Evolutionary conservation across 2,329 filamentous ascomycete species (phyloP).

Genomic region (Venturia oleaginea): DNA sequence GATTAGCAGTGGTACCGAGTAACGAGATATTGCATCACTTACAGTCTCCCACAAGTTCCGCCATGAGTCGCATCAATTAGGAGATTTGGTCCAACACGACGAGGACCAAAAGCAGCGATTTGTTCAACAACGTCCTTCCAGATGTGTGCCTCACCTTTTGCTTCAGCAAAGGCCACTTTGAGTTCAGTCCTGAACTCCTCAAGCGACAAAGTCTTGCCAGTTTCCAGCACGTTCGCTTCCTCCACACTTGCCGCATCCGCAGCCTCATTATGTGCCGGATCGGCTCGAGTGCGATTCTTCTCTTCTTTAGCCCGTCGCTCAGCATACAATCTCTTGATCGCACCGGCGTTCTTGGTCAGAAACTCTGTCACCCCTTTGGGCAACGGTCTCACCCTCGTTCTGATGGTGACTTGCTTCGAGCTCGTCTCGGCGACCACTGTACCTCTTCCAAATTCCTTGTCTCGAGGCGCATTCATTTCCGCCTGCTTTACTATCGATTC

Average conservation of each 20-base stretch:
- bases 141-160: constrained; percentile 62
- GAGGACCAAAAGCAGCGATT: constrained; percentile 84
- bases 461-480: constrained; percentile 84
- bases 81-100: constrained; percentile 77
- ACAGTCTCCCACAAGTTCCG: constrained; percentile 64
- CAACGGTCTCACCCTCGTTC: constrained; percentile 68
- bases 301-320: constrained; percentile 50
- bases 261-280: constrained; percentile 24
- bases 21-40: constrained; percentile 26
- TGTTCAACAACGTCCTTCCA: constrained; percentile 72
- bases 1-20: neutral
- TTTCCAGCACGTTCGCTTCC: constrained; percentile 45
- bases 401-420: constrained; percentile 77
- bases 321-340: constrained; percentile 70
- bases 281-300: constrained; percentile 31
- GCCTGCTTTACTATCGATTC: constrained; percentile 81
- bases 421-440: constrained; percentile 65
- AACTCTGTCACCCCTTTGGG: constrained; percentile 75
- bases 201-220: constrained; percentile 53
- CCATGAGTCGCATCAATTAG: constrained; percentile 73
- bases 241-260: constrained; percentile 38
- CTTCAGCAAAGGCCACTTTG: constrained; percentile 55
- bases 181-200: constrained; percentile 72
- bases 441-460: constrained; percentile 79
- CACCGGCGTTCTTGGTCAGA: constrained; percentile 66